Evolutionary conservation across 2,329 filamentous ascomycete genomes (phyloP), one percentile per base, ranked within the genome.

Genomic region (Diaporthe ampelina): DNA sequence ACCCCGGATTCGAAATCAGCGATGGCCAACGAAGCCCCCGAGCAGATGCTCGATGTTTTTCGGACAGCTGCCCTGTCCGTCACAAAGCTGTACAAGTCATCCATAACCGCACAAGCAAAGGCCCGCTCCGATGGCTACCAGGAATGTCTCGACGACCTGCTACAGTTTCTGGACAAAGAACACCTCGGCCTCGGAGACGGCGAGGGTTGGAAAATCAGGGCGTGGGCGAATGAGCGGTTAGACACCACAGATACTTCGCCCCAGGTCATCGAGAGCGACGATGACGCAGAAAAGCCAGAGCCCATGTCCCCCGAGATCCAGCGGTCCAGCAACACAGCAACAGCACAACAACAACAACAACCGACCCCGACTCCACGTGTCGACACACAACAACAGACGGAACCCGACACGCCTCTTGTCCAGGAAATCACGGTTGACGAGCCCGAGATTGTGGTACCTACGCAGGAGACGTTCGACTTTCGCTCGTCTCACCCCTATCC

Each of bases 71-170:
- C 97, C 26, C 88, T 98, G 45, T 97, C 95, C 8, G 95, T 98
- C 72, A 98, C 97, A 63, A 98, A 97, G 80, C 91, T 99, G 19
- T 98, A 98, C 86, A 98, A 98, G 84, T 95, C 93, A 52, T 96
- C 96, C 4, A 93, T 94, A 17, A 88, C 91, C 43, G 94, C 94
- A 65, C 92, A 97, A 81, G 88, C 92, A 67, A 92, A 92, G 79
- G 92, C 95, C 61, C 91, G 94, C 67, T 86, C 90, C 68, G 93
- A 95, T 52, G 97, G 97, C 35, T 98, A 98, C 79, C 95, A 98
- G 82, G 95, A 98, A 81, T 97, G 95, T 50, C 86, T 99, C 50
- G 95, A 98, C 77, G 96, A 98, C 78, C 86, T 99, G 7, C 85
- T 98, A n/a, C 84, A 88, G 21, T 97, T 97, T 78, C 86, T 98